Conservation (phyloP, 1,284 basidiomycete genomes). For the Ustilago hordei region DNA sequence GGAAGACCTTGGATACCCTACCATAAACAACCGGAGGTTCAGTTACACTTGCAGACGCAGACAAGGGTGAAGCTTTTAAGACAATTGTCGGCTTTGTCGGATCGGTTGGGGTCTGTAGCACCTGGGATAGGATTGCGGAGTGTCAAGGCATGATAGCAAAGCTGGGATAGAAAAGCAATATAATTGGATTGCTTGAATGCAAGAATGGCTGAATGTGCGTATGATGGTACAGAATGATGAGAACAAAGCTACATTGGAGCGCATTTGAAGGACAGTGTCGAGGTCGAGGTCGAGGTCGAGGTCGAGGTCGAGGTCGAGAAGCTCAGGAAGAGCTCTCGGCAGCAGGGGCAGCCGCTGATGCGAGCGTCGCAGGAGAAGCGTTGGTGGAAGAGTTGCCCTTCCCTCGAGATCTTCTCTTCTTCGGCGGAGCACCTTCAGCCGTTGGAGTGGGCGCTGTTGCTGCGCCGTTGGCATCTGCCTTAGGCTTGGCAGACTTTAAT, state of each 20-base stretch:
- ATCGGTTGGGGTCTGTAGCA: conserved; percentile 9
- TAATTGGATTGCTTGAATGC: conserved; percentile 5
- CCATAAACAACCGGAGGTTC: conserved; percentile 37
- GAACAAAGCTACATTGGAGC: background rate
- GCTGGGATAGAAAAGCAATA: background rate
- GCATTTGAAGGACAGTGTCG: too few relatives aligned
- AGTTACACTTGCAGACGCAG: conserved; percentile 29
- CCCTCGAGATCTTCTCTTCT: conserved; percentile 5
- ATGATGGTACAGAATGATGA: conserved; percentile 8
- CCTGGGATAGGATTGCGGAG: background rate
- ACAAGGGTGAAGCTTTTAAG: conserved; percentile 13
- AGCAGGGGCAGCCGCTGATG: background rate
- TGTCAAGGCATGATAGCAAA: conserved; percentile 7
- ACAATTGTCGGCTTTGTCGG: conserved; percentile 23
- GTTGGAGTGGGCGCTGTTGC: background rate
- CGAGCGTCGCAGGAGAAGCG: background rate
- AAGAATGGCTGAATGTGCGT: background rate
- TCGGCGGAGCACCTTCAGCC: conserved; percentile 6
- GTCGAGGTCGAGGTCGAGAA: background rate
- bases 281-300: background rate
- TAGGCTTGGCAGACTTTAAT: background rate
- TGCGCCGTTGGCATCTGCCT: background rate
- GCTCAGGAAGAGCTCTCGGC: conserved; percentile 16
- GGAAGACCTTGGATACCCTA: conserved; percentile 41
- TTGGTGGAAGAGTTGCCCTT: conserved; percentile 2